These are phyloP conservation scores for Tubosaeta sp. DNA, from an alignment of 768 basidiomycete species.

Conservation along the genomic window DNA sequence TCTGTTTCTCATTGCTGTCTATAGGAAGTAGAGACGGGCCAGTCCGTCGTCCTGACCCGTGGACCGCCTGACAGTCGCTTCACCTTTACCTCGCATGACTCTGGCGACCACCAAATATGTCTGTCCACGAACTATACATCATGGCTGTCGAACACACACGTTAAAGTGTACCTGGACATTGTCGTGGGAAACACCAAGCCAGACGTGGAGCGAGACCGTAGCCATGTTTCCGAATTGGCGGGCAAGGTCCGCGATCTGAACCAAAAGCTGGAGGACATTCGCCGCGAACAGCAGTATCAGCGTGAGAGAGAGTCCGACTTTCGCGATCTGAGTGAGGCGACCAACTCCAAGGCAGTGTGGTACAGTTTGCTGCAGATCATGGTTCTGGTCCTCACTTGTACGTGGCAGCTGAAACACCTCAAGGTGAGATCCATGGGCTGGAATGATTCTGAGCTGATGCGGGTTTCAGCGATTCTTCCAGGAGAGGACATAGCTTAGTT, in stretches of 20 bases:
- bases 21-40: slow-evolving; percentile 82
- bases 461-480: slow-evolving; percentile 71
- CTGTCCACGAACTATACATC: slow-evolving; percentile 89
- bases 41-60: slow-evolving; percentile 82
- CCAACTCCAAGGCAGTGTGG: slow-evolving; percentile 93
- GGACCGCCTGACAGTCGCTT: slow-evolving; percentile 89
- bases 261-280: slow-evolving; percentile 86
- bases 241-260: slow-evolving; percentile 89
- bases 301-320: slow-evolving; percentile 92
- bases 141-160: slow-evolving; percentile 84
- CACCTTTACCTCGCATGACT: slow-evolving; percentile 96
- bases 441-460: slow-evolving; percentile 3
- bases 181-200: slow-evolving; percentile 85
- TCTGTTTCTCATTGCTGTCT: neutral
- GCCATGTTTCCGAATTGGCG: slow-evolving; percentile 78
- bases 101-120: slow-evolving; percentile 97
- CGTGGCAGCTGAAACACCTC: slow-evolving; percentile 92
- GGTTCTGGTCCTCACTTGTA: slow-evolving; percentile 78
- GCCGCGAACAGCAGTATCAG: slow-evolving; percentile 96
- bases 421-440: slow-evolving; percentile 48
- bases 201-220: slow-evolving; percentile 83
- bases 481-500: slow-evolving; percentile 56
- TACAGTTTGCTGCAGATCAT: slow-evolving; percentile 87
- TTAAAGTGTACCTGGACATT: slow-evolving; percentile 92
- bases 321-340: slow-evolving; percentile 81